Percentiles rank a stretch among this genome's conserved stretches.
Evolutionary conservation across 805 yeast species (phyloP).

Genomic region (Metschnikowia baotianmanensis): DNA sequence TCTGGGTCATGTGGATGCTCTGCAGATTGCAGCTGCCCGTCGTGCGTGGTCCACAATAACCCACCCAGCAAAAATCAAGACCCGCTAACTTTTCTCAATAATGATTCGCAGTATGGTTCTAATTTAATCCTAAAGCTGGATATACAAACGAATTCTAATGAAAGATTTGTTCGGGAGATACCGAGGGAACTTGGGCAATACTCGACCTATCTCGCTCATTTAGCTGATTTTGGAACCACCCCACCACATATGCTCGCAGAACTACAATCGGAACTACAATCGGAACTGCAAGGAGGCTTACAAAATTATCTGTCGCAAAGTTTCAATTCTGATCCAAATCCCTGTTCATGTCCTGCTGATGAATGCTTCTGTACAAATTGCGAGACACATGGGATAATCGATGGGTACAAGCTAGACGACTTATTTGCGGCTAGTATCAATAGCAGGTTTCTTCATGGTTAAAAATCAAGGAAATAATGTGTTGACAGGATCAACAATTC

Average conservation of each 20-base stretch:
- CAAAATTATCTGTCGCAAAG: constrained; percentile 2
- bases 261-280: constrained; percentile 7
- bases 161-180: constrained; percentile 4
- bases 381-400: constrained; percentile 45
- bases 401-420: constrained; percentile 42
- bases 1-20: constrained; percentile 39
- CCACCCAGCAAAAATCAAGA: constrained; percentile 9
- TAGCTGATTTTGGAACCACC: background rate
- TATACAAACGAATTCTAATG: background rate
- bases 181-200: constrained; percentile 7
- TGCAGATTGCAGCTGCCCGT: constrained; percentile 36
- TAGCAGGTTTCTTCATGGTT: background rate
- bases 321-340: constrained; percentile 2
- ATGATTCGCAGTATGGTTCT: constrained; percentile 14
- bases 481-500: too few relatives aligned
- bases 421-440: constrained; percentile 19
- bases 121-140: constrained; percentile 14
- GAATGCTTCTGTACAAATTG: constrained; percentile 36
- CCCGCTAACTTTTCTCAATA: constrained; percentile 11
- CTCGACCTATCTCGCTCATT: constrained; percentile 2
- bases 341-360: constrained; percentile 18
- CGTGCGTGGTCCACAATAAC: constrained; percentile 35
- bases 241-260: constrained; percentile 7
- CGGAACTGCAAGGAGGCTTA: constrained; percentile 1
- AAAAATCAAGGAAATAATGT: background rate